Evolutionary conservation across 106 monocot genomes (phyloP), one percentile per base, ranked within the genome.

Genomic region (Acanthochlamys bracteata): DNA sequence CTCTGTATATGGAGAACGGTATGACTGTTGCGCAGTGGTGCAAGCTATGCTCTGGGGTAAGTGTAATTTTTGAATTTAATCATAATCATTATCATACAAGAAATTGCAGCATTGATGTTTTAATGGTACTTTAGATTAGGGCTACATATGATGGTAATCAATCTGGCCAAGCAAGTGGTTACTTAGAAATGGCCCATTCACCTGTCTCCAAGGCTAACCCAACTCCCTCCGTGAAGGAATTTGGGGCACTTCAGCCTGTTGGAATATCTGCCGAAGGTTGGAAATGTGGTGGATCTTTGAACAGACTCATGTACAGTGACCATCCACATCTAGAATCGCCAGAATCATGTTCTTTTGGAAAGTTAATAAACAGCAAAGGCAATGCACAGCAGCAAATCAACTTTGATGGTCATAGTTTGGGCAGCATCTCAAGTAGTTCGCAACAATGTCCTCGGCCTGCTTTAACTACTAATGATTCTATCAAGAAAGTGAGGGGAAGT

Each of bases 1-100:
- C 65, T 53, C 73, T 89, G 42, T 67, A 26, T 41, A 63, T 94
- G 72, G 86, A 89, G 65, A 94, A 80, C 78, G 94, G 89, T 39
- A 72, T 86, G 73, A 86, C 76, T 41, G 59, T 94, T 77, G 66
- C 81, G n/a, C 72, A 76, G 26, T 94, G 94, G 94, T 67, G 75
- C 61, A 83, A 69, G 41, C 66, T 61, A 23, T 75, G 68, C 53
- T 69, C 71, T 75, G 86, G 84, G 61, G 94, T 94, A 74, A 78
- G 82, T 64, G 2, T 64, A 57, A 62, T 61, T 8, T 16, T 54
- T 10, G 19, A 54, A 54, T 54, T 10, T 8, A 43, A 8, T 43
- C 10, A 7, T 43, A 13, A 43, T 43, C 7, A 7, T 8, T 43
- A 7, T 8, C 43, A 13, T 43, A 43, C 13, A 13, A 43, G 7